These are phyloP conservation scores for Pichia sp. DNA, from an alignment of 1,139 yeast genomes.

Conservation along the genomic window DNA sequence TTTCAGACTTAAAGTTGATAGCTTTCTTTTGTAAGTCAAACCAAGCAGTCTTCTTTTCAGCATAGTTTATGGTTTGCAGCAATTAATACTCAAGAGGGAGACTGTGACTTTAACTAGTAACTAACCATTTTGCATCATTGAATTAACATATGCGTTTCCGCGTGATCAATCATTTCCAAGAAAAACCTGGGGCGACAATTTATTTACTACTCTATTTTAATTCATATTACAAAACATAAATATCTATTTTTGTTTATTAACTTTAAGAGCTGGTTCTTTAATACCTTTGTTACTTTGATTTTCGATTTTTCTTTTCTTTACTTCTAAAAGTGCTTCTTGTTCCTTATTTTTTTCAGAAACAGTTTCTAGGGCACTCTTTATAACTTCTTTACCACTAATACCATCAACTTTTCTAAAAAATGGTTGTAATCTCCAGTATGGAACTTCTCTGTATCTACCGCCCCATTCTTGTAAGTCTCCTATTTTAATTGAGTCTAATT, in stretches of 20 bases:
- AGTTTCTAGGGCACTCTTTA: slow-evolving; percentile 24
- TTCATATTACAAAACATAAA: too few relatives aligned
- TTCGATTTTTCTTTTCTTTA: slow-evolving; percentile 8
- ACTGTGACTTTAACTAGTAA: too few relatives aligned
- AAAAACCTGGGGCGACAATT: too few relatives aligned
- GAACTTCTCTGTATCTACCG: slow-evolving; percentile 73
- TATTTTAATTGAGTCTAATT: slow-evolving; percentile 44
- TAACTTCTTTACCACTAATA: slow-evolving; percentile 41
- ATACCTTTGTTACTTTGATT: not conserved
- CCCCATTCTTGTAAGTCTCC: slow-evolving; percentile 68
- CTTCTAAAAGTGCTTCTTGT: slow-evolving; percentile 8
- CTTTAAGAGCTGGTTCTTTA: slow-evolving; percentile 1
- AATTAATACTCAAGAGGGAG: not conserved
- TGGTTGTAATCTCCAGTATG: slow-evolving; percentile 97
- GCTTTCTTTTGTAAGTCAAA: not conserved
- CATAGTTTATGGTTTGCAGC: not conserved
- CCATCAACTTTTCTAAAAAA: slow-evolving; percentile 85
- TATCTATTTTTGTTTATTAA: not conserved
- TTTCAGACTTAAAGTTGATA: slow-evolving; percentile 15
- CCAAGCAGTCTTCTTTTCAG: not conserved
- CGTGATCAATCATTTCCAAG: too few relatives aligned
- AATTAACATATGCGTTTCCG: too few relatives aligned
- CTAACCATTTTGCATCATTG: too few relatives aligned
- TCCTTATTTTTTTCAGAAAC: slow-evolving; percentile 14
- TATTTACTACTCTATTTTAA: too few relatives aligned